A percentile compares a stretch with the other conserved stretches of the same genome.
phyloP scores from a whole-genome alignment of 441 rosid species.

The Adansonia madagascariensis region DNA sequence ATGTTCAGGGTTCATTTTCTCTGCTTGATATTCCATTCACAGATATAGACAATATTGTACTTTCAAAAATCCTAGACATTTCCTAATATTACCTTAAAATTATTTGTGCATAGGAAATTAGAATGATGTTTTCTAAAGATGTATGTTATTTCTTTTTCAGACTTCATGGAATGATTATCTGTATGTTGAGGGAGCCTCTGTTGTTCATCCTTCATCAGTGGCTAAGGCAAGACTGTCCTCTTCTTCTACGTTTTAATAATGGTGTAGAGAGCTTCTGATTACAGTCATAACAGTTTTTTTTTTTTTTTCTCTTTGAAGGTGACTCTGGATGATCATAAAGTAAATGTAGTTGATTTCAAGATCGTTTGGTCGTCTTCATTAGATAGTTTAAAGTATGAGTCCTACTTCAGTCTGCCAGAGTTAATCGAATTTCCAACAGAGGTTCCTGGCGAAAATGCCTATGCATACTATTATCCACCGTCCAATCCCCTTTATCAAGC shows the following conservation, averaged over 20 bases:
- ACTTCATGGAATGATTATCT: slow-evolving; percentile 63
- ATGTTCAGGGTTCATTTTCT: slow-evolving; percentile 59
- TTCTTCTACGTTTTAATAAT: slow-evolving; percentile 15
- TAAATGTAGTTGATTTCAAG: slow-evolving; percentile 52
- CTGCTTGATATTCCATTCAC: slow-evolving; percentile 82
- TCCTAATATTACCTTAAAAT: slow-evolving; percentile 23
- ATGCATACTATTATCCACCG: slow-evolving; percentile 86
- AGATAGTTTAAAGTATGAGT: slow-evolving; percentile 59
- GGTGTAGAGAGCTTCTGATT: background rate
- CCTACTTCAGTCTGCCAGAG: slow-evolving; percentile 82
- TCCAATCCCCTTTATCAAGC: slow-evolving; percentile 65
- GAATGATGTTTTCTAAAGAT: slow-evolving; percentile 21
- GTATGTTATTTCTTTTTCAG: slow-evolving; percentile 44
- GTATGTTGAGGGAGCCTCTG: slow-evolving; percentile 82
- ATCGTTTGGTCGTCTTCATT: slow-evolving; percentile 87
- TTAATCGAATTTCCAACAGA: slow-evolving; percentile 85
- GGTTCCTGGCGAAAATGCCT: slow-evolving; percentile 81
- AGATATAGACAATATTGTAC: slow-evolving; percentile 76
- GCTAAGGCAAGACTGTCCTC: slow-evolving; percentile 58
- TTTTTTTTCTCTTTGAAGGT: slow-evolving; percentile 47
- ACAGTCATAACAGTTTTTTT: background rate
- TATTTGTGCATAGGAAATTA: slow-evolving; percentile 23
- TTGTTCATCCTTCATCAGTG: slow-evolving; percentile 75
- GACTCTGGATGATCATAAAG: slow-evolving; percentile 57
- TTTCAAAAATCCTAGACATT: slow-evolving; percentile 28